A percentile compares a stretch with the other conserved stretches of the same genome.
Conservation (phyloP, 2,329 filamentous ascomycete species). For the Apiospora arundinis region DNA sequence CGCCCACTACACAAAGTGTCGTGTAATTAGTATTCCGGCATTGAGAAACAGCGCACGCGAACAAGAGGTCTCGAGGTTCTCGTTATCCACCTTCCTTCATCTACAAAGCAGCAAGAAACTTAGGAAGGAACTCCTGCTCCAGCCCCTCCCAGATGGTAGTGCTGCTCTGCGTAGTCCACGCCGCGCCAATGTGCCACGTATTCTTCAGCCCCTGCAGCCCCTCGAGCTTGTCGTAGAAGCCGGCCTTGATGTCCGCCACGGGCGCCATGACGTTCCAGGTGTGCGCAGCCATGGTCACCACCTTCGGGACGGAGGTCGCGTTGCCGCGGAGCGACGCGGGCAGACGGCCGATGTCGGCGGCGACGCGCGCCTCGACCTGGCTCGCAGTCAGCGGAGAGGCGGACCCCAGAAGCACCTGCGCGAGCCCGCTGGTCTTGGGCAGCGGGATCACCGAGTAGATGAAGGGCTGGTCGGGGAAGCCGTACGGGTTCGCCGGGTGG, state of each 20-base stretch:
- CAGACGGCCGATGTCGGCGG: background rate
- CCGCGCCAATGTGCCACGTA: conserved; percentile 5
- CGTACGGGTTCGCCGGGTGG: conserved; percentile 18
- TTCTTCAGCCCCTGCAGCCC: background rate
- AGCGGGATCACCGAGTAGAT: background rate
- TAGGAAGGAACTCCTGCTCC: conserved; percentile 4
- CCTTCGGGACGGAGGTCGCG: background rate
- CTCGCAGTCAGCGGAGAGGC: background rate
- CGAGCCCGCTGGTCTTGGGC: background rate
- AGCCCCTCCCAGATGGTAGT: conserved; percentile 1
- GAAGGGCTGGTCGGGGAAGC: background rate
- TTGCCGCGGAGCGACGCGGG: conserved; percentile 2
- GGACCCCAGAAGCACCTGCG: background rate
- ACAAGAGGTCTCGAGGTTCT: too few species aligned
- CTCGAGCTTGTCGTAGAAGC: background rate
- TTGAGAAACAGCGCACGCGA: too few species aligned
- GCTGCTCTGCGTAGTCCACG: conserved; percentile 4
- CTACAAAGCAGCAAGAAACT: background rate
- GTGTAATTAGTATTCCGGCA: too few species aligned
- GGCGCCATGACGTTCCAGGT: conserved; percentile 1
- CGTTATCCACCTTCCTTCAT: too few species aligned
- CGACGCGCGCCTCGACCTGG: background rate
- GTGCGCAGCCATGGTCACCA: background rate
- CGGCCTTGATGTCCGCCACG: background rate
- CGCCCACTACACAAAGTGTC: too few species aligned